A percentile compares a stretch with the other conserved stretches of the same genome.
Conservation (phyloP, 2,329 filamentous ascomycete genomes). For the Arachnomyces sp. region DNA sequence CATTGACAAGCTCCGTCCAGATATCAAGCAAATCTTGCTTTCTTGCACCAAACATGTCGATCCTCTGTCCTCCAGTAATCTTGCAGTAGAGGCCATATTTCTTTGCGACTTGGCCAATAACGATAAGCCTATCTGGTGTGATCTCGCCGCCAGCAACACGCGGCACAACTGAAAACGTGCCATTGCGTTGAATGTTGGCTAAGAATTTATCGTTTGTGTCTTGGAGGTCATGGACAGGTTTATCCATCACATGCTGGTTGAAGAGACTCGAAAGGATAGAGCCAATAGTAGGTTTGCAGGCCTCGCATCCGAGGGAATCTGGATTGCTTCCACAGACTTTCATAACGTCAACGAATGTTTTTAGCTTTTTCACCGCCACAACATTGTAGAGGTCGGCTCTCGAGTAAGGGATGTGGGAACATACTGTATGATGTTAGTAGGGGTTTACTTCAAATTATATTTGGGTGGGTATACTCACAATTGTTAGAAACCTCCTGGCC, state of each 20-base stretch:
- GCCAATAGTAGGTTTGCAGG: constrained; percentile 74
- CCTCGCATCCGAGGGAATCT: constrained; percentile 70
- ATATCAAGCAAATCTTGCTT: constrained; percentile 79
- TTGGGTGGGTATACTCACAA: constrained; percentile 21
- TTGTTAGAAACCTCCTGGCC: constrained; percentile 82
- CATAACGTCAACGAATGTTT: constrained; percentile 69
- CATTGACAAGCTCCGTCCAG: constrained; percentile 71
- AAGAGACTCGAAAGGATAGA: constrained; percentile 74
- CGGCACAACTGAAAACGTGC: constrained; percentile 81
- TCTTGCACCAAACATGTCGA: constrained; percentile 85
- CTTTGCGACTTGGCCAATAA: constrained; percentile 74
- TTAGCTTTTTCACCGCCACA: constrained; percentile 69
- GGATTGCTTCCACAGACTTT: constrained; percentile 62
- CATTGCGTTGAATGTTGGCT: constrained; percentile 84
- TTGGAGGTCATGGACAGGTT: constrained; percentile 63
- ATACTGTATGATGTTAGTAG: constrained; percentile 40
- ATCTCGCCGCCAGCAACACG: constrained; percentile 79
- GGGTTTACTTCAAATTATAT: background rate
- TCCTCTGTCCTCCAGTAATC: constrained; percentile 84
- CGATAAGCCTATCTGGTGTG: constrained; percentile 73
- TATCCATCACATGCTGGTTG: constrained; percentile 74
- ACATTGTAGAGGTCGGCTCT: constrained; percentile 88
- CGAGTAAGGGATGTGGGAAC: constrained; percentile 73
- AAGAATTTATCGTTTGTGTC: constrained; percentile 86
- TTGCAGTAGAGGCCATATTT: constrained; percentile 82